Conservation (phyloP, 2,329 filamentous ascomycete genomes). For the Aspergillus fijiensis region DNA sequence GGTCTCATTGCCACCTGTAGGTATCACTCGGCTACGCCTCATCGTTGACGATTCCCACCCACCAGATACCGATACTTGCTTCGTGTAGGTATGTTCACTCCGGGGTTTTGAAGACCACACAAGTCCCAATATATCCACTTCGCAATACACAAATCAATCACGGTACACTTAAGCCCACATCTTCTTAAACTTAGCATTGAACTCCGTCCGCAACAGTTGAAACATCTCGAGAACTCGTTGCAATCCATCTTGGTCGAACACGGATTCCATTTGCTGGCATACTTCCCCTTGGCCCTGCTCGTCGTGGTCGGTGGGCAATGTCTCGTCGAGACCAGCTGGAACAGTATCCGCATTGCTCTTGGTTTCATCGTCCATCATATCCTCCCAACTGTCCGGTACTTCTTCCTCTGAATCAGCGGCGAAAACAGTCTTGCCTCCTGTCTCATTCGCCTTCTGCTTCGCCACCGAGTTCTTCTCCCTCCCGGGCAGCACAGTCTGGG, state of each 20-base stretch:
- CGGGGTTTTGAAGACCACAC: too few relatives aligned
- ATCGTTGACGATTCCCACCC: too few relatives aligned
- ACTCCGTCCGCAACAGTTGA: conserved; percentile 30
- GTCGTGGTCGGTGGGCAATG: not conserved
- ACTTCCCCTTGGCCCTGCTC: not conserved
- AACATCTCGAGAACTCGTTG: conserved; percentile 30
- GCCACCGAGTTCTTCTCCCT: not conserved
- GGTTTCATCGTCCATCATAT: conserved; percentile 13
- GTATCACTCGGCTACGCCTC: too few relatives aligned
- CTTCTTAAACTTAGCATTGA: conserved; percentile 35
- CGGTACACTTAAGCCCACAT: conserved; percentile 30
- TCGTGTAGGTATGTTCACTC: too few relatives aligned
- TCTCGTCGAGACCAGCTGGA: not conserved
- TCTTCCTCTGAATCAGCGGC: conserved; percentile 3
- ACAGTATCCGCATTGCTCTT: not conserved
- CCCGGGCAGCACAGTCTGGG: not conserved
- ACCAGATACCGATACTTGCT: too few relatives aligned
- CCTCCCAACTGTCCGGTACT: conserved; percentile 28
- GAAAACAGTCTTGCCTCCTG: not conserved
- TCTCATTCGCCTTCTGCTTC: not conserved
- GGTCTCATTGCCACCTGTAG: too few relatives aligned
- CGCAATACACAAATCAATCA: conserved; percentile 2
- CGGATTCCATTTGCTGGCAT: conserved; percentile 2
- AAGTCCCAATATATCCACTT: too few relatives aligned
- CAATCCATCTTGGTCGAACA: conserved; percentile 10